These are phyloP conservation scores for Alternaria metachromatica DNA, from an alignment of 2,329 filamentous ascomycete species.

Conservation along the genomic window DNA sequence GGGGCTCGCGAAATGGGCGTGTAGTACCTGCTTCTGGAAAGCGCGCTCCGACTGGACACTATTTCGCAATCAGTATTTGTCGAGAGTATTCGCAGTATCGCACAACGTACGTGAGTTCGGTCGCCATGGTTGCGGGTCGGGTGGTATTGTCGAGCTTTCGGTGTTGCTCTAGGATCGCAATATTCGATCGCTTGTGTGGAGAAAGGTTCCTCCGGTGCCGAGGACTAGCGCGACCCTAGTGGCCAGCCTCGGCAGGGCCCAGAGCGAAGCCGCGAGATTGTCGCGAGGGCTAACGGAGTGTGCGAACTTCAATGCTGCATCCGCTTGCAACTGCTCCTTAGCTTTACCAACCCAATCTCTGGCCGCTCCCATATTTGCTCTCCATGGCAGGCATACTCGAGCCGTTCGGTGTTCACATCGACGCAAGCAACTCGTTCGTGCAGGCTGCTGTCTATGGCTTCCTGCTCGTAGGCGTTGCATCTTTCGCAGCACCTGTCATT, in stretches of 20 bases:
- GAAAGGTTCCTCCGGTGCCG: conserved; percentile 13
- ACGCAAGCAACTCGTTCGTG: conserved; percentile 36
- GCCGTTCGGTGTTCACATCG: conserved; percentile 41
- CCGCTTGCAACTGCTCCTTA: not conserved
- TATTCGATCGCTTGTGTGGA: conserved; percentile 21
- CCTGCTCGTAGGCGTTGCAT: conserved; percentile 39
- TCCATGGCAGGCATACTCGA: conserved; percentile 27
- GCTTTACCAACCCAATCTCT: not conserved
- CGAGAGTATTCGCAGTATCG: conserved; percentile 5
- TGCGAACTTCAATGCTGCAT: not conserved
- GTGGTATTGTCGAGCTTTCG: conserved; percentile 42
- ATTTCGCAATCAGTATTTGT: conserved; percentile 57
- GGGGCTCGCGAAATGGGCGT: conserved; percentile 20
- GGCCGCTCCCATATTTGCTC: not conserved
- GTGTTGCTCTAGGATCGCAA: conserved; percentile 17
- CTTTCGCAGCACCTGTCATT: conserved; percentile 47
- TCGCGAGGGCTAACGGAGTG: not conserved
- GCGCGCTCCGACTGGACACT: conserved; percentile 99
- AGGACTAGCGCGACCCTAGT: conserved; percentile 9
- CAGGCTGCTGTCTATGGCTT: conserved; percentile 37
- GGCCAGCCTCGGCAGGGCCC: conserved; percentile 13
- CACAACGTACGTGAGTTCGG: conserved; percentile 52
- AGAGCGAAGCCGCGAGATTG: conserved; percentile 1
- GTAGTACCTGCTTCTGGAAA: conserved; percentile 79
- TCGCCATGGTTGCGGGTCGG: conserved; percentile 52